Evolutionary conservation across 176 grass and related monocot genomes (phyloP).

Genomic region (Triticum aestivum): IWGSC_CS_RefSeq_v2.1 NC_057805.1:64654617-64655116

Average conservation of each 20-base stretch:
- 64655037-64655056: background rate
- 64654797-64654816: background rate
- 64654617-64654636: background rate
- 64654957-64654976: constrained; percentile 24
- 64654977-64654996: background rate
- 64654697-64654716: background rate
- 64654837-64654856: background rate
- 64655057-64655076: constrained; percentile 13
- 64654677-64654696: background rate
- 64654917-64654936: background rate
- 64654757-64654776: background rate
- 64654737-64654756: background rate
- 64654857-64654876: background rate
- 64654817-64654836: background rate
- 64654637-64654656: background rate
- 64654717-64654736: background rate
- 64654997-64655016: background rate
- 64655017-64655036: background rate
- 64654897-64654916: background rate
- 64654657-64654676: background rate
- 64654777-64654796: background rate
- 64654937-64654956: background rate
- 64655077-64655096: constrained; percentile 16
- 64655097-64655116: constrained; percentile 36
- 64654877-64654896: background rate